phyloP scores from a whole-genome alignment of 2,329 filamentous ascomycete species.

The Aphanoascus verrucosus region DNA sequence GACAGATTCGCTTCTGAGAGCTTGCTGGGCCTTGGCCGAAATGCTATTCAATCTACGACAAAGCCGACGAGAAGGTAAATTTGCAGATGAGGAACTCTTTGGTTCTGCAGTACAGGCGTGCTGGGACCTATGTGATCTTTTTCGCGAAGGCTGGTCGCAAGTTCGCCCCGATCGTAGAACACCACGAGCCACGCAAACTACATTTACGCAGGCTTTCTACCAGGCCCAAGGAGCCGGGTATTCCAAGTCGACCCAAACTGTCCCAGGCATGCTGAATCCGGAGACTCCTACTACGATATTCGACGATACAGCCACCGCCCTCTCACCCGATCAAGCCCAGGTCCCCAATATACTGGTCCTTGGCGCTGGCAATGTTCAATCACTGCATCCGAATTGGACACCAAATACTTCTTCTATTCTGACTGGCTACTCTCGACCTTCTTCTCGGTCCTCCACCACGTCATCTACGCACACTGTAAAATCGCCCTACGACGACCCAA shows the following conservation, averaged over 20 bases:
- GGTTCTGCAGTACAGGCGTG: constrained; percentile 84
- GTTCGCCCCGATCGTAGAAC: constrained; percentile 77
- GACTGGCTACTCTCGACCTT: constrained; percentile 64
- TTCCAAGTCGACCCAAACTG: constrained; percentile 20
- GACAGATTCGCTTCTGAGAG: constrained; percentile 70
- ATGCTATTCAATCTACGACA: constrained; percentile 88
- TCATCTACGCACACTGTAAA: constrained; percentile 37
- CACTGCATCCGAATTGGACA: constrained; percentile 49
- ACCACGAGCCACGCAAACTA: constrained; percentile 67
- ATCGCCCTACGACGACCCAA: constrained; percentile 54
- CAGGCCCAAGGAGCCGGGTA: constrained; percentile 39
- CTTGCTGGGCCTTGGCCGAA: constrained; percentile 83
- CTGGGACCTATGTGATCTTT: constrained; percentile 89
- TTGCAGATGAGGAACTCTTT: constrained; percentile 70
- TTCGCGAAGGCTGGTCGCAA: constrained; percentile 84
- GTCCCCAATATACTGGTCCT: constrained; percentile 83
- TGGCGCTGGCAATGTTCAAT: constrained; percentile 54
- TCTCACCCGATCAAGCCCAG: constrained; percentile 67
- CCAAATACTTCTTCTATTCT: constrained; percentile 62
- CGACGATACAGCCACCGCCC: constrained; percentile 69
- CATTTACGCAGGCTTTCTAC: constrained; percentile 52
- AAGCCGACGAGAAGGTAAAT: constrained; percentile 61
- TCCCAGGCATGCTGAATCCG: constrained; percentile 39
- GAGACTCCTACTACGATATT: constrained; percentile 95
- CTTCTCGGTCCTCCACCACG: constrained; percentile 33